Conservation (phyloP, 164 flowering plant genomes). For the Hamamelis virginiana region DNA sequence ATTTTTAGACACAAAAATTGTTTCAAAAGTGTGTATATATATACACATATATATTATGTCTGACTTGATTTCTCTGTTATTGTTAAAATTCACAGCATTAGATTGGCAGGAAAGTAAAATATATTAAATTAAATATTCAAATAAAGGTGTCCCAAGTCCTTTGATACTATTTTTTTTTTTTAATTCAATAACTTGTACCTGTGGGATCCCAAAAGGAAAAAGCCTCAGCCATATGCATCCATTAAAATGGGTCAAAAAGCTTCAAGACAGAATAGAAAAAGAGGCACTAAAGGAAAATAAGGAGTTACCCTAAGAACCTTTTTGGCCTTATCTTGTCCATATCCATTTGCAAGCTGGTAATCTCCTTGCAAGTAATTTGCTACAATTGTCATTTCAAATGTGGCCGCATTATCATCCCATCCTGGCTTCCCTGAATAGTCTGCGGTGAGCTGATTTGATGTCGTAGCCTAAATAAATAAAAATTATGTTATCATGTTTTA, state of each 20-base stretch:
- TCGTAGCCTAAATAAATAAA: constrained; percentile 50
- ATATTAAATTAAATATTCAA: neutral
- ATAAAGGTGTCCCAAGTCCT: neutral
- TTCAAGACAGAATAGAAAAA: neutral
- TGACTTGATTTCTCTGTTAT: no score
- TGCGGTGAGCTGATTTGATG: constrained; percentile 62
- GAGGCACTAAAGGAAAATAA: neutral
- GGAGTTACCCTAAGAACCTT: constrained; percentile 58
- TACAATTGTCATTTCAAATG: constrained; percentile 71
- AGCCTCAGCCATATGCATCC: neutral
- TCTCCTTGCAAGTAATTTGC: constrained; percentile 83
- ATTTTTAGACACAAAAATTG: neutral
- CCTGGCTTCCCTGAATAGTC: constrained; percentile 75
- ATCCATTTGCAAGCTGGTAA: constrained; percentile 90
- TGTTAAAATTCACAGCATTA: neutral
- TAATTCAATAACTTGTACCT: neutral
- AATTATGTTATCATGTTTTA: constrained; percentile 10
- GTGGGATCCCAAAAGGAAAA: no score
- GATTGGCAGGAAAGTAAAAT: neutral
- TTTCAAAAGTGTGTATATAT: neutral
- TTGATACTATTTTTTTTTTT: neutral
- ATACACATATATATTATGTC: no score
- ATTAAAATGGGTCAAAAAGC: neutral
- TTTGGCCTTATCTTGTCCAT: constrained; percentile 61
- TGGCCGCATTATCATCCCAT: constrained; percentile 88